A percentile compares a stretch with the other conserved stretches of the same genome.
These are phyloP conservation scores for Pigoraptor vietnamica DNA, from an alignment of 78 protist genomes.

Conservation along the genomic window DNA sequence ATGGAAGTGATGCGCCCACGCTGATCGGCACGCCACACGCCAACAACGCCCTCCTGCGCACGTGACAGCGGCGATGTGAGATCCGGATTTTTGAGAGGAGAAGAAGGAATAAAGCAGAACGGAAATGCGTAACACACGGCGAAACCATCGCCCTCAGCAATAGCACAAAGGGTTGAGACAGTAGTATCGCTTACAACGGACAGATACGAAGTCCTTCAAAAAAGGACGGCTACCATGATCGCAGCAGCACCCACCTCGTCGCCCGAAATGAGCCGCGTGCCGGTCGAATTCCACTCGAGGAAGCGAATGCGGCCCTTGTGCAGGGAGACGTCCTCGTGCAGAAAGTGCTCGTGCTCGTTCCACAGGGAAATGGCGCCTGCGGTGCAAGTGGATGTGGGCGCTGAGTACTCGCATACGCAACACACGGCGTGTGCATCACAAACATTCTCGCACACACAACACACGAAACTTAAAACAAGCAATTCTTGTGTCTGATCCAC, in stretches of 20 bases:
- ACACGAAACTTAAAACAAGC: too few relatives aligned
- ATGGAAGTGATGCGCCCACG: not conserved
- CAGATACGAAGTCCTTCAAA: too few relatives aligned
- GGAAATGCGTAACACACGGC: too few relatives aligned
- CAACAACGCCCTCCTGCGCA: not conserved
- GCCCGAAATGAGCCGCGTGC: not conserved
- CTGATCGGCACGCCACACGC: not conserved
- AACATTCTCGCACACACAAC: too few relatives aligned
- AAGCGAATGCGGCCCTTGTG: not conserved
- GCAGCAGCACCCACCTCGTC: not conserved
- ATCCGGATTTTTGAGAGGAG: not conserved
- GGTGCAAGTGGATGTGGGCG: not conserved
- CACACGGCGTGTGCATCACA: too few relatives aligned
- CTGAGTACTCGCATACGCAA: too few relatives aligned
- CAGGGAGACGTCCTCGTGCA: not conserved
- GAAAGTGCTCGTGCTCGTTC: not conserved
- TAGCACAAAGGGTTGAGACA: too few relatives aligned
- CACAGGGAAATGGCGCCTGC: not conserved
- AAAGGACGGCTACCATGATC: too few relatives aligned
- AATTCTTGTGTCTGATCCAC: too few relatives aligned
- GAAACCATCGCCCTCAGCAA: too few relatives aligned
- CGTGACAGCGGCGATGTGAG: not conserved
- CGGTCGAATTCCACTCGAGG: not conserved
- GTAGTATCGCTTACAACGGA: too few relatives aligned
- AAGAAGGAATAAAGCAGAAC: too few relatives aligned